A percentile compares a stretch with the other conserved stretches of the same genome.
Conservation (phyloP, 2,329 filamentous ascomycete species). For the Talaromyces piceae region DNA sequence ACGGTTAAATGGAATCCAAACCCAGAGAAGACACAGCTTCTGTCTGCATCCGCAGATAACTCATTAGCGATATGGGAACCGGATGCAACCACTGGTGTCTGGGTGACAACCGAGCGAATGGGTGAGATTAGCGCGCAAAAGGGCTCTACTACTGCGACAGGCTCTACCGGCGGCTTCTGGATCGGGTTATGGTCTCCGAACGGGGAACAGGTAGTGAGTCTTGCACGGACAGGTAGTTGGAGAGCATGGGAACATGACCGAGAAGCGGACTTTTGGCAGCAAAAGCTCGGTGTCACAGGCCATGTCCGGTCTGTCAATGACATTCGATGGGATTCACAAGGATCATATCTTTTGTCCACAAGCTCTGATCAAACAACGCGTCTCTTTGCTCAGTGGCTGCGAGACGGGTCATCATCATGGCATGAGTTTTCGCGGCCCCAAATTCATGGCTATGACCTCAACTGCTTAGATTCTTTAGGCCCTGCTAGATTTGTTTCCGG, state of each 20-base stretch:
- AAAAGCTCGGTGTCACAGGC: slow-evolving; percentile 69
- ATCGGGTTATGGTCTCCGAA: slow-evolving; percentile 84
- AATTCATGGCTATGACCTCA: slow-evolving; percentile 96
- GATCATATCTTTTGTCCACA: slow-evolving; percentile 80
- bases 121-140: slow-evolving; percentile 94
- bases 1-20: slow-evolving; percentile 66
- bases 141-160: slow-evolving; percentile 91
- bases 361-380: slow-evolving; percentile 89
- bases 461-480: slow-evolving; percentile 76
- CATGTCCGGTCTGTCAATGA: slow-evolving; percentile 77
- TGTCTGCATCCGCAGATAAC: slow-evolving; percentile 91
- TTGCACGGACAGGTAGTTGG: slow-evolving; percentile 92
- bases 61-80: slow-evolving; percentile 89
- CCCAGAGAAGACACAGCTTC: slow-evolving; percentile 56
- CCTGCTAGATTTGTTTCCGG: slow-evolving; percentile 79
- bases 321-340: slow-evolving; percentile 74
- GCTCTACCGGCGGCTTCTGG: slow-evolving; percentile 95
- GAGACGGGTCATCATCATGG: slow-evolving; percentile 56
- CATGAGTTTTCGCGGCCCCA: slow-evolving; percentile 94
- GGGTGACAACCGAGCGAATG: slow-evolving; percentile 76
- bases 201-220: slow-evolving; percentile 65
- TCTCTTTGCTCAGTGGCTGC: slow-evolving; percentile 72
- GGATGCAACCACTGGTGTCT: slow-evolving; percentile 76
- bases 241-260: slow-evolving; percentile 66
- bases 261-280: slow-evolving; percentile 62